phyloP scores from a whole-genome alignment of 2,329 filamentous ascomycete genomes.

The Aspergillus sp. region DNA sequence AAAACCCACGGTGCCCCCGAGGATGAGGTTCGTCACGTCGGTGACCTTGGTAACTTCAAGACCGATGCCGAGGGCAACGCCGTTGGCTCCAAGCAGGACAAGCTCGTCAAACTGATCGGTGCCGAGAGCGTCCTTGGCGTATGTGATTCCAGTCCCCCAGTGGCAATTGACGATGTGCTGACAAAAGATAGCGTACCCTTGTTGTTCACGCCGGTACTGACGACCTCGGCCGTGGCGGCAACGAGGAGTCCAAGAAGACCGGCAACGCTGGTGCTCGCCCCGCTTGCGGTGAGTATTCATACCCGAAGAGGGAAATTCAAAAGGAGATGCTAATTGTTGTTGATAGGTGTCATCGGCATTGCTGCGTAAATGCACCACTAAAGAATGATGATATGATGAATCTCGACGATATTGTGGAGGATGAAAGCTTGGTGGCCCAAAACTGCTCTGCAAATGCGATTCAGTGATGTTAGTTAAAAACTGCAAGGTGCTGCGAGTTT shows the following conservation, averaged over 20 bases:
- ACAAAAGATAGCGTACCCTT: conserved; percentile 70
- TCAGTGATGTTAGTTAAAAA: conserved; percentile 18
- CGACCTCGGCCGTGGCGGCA: conserved; percentile 87
- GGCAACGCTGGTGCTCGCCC: conserved; percentile 92
- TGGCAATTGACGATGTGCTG: conserved; percentile 9
- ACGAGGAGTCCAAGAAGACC: conserved; percentile 97
- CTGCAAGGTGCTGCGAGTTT: conserved; percentile 3
- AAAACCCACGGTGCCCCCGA: conserved; percentile 88
- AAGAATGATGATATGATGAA: conserved; percentile 12
- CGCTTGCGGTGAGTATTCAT: conserved; percentile 73
- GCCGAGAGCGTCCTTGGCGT: conserved; percentile 92
- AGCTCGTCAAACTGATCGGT: conserved; percentile 90
- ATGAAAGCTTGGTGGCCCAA: conserved; percentile 13
- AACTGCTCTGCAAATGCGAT: conserved; percentile 3
- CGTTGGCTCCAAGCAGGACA: conserved; percentile 77
- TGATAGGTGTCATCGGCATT: conserved; percentile 81
- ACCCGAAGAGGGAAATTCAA: background rate
- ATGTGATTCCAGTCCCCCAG: conserved; percentile 35
- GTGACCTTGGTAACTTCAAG: conserved; percentile 96
- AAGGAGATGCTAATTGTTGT: background rate
- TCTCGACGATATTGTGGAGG: conserved; percentile 15
- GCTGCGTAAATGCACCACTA: conserved; percentile 57
- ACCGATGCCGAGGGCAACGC: conserved; percentile 91
- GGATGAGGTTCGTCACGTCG: conserved; percentile 87
- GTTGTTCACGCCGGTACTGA: conserved; percentile 95